Evolutionary conservation across 441 rosid genomes (phyloP).

Genomic region (Populus tomentosa): DNA sequence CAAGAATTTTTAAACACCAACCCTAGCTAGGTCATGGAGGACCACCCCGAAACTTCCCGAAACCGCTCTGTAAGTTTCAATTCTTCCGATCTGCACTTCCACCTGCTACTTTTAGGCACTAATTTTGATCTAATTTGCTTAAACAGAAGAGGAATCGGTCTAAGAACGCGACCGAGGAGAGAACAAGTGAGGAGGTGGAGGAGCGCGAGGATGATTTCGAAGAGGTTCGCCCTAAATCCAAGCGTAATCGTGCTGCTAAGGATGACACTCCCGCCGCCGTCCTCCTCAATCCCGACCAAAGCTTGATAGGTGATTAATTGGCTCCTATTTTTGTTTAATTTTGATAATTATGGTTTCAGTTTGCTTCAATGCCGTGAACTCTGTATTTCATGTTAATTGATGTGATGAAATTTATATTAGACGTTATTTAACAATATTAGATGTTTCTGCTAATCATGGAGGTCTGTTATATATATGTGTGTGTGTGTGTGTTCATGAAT

Average conservation of each 20-base stretch:
- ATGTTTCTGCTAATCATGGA: not conserved
- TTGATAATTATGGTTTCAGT: not conserved
- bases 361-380: not conserved
- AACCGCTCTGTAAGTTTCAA: constrained; percentile 1
- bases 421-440: not conserved
- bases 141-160: constrained; percentile 61
- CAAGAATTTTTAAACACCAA: not conserved
- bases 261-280: constrained; percentile 22
- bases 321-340: not conserved
- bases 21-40: constrained; percentile 19
- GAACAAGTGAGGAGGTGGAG: constrained; percentile 40
- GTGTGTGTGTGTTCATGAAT: not conserved
- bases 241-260: constrained; percentile 57
- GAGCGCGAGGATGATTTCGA: constrained; percentile 60
- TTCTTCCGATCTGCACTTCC: not conserved
- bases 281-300: constrained; percentile 30
- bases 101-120: not conserved
- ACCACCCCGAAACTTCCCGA: constrained; percentile 16
- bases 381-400: too few relatives aligned
- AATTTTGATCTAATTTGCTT: not conserved
- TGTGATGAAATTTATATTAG: too few relatives aligned
- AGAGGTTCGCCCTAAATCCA: constrained; percentile 62
- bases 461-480: not conserved
- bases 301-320: constrained; percentile 59
- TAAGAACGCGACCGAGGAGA: constrained; percentile 37